A percentile compares a stretch with the other conserved stretches of the same genome.
phyloP scores from a whole-genome alignment of 2,329 filamentous ascomycete genomes.

The Alternaria incomplexa region DNA sequence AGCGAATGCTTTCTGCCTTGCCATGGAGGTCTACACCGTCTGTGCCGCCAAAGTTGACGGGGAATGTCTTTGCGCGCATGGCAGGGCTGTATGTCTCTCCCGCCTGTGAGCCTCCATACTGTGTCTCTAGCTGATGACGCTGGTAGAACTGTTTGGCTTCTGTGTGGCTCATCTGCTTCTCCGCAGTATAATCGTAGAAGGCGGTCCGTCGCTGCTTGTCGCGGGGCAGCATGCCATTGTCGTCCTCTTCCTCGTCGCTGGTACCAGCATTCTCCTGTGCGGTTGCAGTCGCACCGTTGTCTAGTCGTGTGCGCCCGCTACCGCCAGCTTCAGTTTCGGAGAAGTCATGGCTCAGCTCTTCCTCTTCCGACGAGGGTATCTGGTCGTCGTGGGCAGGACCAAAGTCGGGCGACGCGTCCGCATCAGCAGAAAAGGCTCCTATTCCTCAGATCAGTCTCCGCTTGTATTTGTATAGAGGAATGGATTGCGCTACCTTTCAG shows the following conservation, averaged over 20 bases:
- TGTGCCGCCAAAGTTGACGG: slow-evolving; percentile 48
- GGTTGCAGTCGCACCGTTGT: slow-evolving; percentile 26
- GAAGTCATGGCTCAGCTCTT: slow-evolving; percentile 38
- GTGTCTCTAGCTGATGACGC: slow-evolving; percentile 73
- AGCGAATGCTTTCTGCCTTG: slow-evolving; percentile 52
- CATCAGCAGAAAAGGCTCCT: slow-evolving; percentile 41
- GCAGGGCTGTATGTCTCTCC: slow-evolving; percentile 50
- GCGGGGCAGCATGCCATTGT: slow-evolving; percentile 51
- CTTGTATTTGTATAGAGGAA: not conserved
- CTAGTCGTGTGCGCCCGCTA: slow-evolving; percentile 16
- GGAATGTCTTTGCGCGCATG: slow-evolving; percentile 53
- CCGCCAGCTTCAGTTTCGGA: slow-evolving; percentile 34
- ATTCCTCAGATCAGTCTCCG: slow-evolving; percentile 9
- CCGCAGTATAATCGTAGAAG: slow-evolving; percentile 90
- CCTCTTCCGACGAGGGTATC: slow-evolving; percentile 46
- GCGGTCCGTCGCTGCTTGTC: slow-evolving; percentile 73
- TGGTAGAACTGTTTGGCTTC: slow-evolving; percentile 98
- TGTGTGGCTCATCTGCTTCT: slow-evolving; percentile 91
- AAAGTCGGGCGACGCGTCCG: slow-evolving; percentile 46
- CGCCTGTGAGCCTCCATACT: slow-evolving; percentile 50
- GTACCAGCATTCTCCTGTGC: slow-evolving; percentile 28
- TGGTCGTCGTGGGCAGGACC: slow-evolving; percentile 40
- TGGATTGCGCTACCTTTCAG: slow-evolving; percentile 32
- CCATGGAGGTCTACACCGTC: slow-evolving; percentile 42
- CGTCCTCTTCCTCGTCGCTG: slow-evolving; percentile 35